phyloP scores from a whole-genome alignment of 768 basidiomycete species.

The Suillus brevipes region DNA sequence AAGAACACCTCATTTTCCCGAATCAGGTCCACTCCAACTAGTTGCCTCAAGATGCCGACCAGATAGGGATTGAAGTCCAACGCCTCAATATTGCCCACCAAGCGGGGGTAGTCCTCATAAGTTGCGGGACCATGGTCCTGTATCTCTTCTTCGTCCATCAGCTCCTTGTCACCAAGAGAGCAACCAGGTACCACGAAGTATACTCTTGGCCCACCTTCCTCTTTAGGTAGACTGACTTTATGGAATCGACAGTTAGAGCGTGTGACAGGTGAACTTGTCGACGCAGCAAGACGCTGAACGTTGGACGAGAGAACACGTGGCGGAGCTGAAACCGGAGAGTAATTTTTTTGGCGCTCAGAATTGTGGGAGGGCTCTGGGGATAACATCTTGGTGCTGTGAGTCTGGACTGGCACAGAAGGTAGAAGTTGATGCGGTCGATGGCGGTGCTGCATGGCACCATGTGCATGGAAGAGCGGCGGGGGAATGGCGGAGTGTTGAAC shows the following conservation, averaged over 20 bases:
- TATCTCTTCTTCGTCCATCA: constrained; percentile 62
- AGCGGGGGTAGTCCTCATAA: constrained; percentile 46
- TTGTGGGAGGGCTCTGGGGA: constrained; percentile 11
- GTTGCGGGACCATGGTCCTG: constrained; percentile 60
- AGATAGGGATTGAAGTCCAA: constrained; percentile 54
- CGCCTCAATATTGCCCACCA: constrained; percentile 49
- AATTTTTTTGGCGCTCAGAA: background rate
- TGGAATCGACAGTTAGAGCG: constrained; percentile 73
- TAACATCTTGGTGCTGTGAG: constrained; percentile 2
- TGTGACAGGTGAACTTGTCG: constrained; percentile 52
- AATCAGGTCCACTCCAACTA: constrained; percentile 65
- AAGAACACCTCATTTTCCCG: constrained; percentile 69
- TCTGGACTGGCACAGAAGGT: constrained; percentile 10
- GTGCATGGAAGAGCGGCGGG: constrained; percentile 25
- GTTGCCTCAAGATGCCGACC: constrained; percentile 54
- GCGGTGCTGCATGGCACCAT: constrained; percentile 29
- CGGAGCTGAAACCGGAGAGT: background rate
- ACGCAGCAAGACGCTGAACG: constrained; percentile 12
- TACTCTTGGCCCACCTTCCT: constrained; percentile 53
- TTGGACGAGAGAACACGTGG: background rate
- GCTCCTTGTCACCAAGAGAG: constrained; percentile 53
- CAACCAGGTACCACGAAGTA: constrained; percentile 71
- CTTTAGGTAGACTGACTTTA: constrained; percentile 60
- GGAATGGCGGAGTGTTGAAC: constrained; percentile 5
- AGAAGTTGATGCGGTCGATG: constrained; percentile 14